Conservation (phyloP, 192 early-diverging fungal species). For the Gigaspora rosea region DNA sequence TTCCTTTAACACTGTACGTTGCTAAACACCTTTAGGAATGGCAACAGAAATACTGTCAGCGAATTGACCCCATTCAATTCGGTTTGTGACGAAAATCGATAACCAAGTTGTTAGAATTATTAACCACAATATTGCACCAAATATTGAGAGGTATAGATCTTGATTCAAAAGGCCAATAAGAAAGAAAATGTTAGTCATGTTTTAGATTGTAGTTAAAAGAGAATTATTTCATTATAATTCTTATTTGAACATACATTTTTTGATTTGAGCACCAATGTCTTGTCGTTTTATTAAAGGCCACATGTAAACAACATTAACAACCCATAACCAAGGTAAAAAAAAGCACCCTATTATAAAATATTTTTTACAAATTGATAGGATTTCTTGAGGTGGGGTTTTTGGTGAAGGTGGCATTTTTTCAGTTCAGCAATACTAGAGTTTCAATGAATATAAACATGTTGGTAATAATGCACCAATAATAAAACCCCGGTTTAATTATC, state of each 20-base stretch:
- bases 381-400: constrained; percentile 53
- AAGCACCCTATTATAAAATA: constrained; percentile 60
- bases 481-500: no score
- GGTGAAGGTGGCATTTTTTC: neutral
- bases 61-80: constrained; percentile 58
- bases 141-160: constrained; percentile 60
- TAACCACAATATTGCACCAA: constrained; percentile 50
- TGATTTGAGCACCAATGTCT: constrained; percentile 53
- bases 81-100: constrained; percentile 58
- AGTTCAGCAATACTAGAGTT: no score
- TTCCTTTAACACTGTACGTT: no score
- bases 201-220: neutral
- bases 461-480: no score
- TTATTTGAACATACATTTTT: constrained; percentile 49
- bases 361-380: constrained; percentile 57
- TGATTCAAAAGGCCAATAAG: neutral
- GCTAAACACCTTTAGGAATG: no score
- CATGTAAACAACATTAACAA: constrained; percentile 70
- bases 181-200: neutral
- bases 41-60: constrained; percentile 56
- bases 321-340: constrained; percentile 68
- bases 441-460: no score
- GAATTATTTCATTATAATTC: neutral
- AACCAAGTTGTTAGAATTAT: constrained; percentile 59
- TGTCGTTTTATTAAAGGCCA: constrained; percentile 54